Evolutionary conservation across 208 protist species (phyloP), one percentile per base, ranked within the genome.

Genomic region (Jaenimonas drosophilae): DNA sequence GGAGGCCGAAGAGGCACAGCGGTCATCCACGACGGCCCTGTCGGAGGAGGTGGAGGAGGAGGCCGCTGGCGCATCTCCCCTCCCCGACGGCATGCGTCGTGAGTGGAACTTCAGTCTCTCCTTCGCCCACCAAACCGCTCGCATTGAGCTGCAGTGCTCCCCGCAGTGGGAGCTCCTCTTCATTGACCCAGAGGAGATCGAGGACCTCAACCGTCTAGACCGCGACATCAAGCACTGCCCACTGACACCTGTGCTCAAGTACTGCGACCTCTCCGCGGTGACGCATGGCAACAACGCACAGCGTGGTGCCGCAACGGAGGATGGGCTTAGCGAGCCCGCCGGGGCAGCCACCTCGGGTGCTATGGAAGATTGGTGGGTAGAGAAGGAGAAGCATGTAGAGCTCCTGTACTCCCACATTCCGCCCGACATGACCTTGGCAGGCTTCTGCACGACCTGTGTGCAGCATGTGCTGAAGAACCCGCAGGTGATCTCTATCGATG

Each of bases 101-200:
- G 80, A 94, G 59, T 94, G 85, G 81, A 84, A 87, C 45, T 94
- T 94, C 38, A 60, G 70, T 2, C 64, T 90, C 5, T 71, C 56
- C 11, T 87, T 90, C 41, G 64, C 56, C 3, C 77, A 90, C 46
- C 47, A 79, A 45, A 66, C 68, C 3, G 85, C 78, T 2, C 76
- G 83, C 25, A 49, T 85, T 34, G 27, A 67, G 17, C 53, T 94
- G 30, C 76, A 76, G 43, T 76, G 75, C 49, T 65, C 68, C 2
- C 85, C 80, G 12, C 64, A 82, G 43, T 94, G 85, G 85, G 68
- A 87, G 53, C 69, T 54, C 39, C 61, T 54, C 26, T 93, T 93
- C 48, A 93, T 93, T 45, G 85, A 93, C 41, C 66, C 77, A 7
- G 70, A 73, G 27, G 48, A 59, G 12, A 70, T 83, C 37, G 50